Evolutionary conservation across 768 basidiomycete species (phyloP).

Genomic region (Fomitopsis pulvina): DNA sequence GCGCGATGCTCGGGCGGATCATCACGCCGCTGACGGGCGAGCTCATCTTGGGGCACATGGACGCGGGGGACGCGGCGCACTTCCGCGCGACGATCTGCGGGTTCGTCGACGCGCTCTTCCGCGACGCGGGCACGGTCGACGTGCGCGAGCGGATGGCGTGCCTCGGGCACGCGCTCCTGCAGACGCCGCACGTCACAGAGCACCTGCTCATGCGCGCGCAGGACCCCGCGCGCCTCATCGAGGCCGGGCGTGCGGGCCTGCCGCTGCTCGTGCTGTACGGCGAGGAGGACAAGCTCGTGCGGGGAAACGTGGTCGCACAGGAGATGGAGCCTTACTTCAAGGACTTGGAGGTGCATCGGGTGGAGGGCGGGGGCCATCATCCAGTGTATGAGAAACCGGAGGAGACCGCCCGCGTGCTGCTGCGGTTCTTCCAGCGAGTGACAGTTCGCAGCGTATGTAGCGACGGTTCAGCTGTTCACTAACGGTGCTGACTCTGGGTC

Average conservation of each 20-base stretch:
- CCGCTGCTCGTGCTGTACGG: constrained; percentile 14
- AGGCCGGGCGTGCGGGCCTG: constrained; percentile 10
- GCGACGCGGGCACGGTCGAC: neutral
- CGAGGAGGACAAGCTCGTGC: constrained; percentile 16
- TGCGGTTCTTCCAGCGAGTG: no score
- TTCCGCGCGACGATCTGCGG: constrained; percentile 9
- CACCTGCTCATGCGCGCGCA: constrained; percentile 7
- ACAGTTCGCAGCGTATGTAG: no score
- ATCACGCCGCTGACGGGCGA: constrained; percentile 8
- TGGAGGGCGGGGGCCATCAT: constrained; percentile 29
- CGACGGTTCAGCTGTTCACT: no score
- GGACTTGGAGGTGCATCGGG: constrained; percentile 23
- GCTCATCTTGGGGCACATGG: constrained; percentile 5
- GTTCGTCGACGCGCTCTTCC: constrained; percentile 12
- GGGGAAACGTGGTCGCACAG: constrained; percentile 20
- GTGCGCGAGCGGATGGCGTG: constrained; percentile 7
- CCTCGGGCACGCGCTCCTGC: constrained; percentile 9
- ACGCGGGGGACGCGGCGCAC: constrained; percentile 7
- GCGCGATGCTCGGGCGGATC: constrained; percentile 5
- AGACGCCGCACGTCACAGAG: constrained; percentile 7
- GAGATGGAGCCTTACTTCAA: constrained; percentile 28
- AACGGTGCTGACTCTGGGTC: no score
- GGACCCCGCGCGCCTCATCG: constrained; percentile 9
- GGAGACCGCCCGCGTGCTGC: no score
- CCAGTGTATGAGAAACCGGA: no score